Evolutionary conservation across 2,329 filamentous ascomycete genomes (phyloP).

Genomic region (Stagonosporopsis vannaccii): DNA sequence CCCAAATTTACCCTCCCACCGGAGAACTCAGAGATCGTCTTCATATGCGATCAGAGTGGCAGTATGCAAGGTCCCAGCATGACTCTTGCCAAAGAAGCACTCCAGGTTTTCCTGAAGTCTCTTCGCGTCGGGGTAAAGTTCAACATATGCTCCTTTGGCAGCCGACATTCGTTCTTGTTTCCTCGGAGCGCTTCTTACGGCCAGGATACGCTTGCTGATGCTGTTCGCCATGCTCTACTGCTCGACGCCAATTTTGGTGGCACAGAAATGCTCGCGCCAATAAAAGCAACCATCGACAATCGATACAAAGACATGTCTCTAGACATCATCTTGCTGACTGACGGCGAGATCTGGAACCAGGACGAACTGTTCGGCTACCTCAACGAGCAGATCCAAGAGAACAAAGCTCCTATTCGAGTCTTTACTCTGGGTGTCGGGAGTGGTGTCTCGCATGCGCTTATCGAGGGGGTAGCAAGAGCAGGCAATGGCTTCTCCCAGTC

Average conservation of each 20-base stretch:
- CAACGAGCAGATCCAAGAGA: slow-evolving; percentile 51
- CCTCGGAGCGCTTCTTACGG: slow-evolving; percentile 56
- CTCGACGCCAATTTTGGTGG: slow-evolving; percentile 61
- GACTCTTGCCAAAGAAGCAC: slow-evolving; percentile 60
- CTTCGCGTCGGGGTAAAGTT: slow-evolving; percentile 70
- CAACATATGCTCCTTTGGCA: slow-evolving; percentile 75
- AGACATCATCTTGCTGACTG: slow-evolving; percentile 64
- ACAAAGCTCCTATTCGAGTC: slow-evolving; percentile 58
- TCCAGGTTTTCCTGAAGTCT: slow-evolving; percentile 71
- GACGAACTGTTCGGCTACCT: slow-evolving; percentile 58
- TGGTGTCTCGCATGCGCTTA: slow-evolving; percentile 62
- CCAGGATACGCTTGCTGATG: slow-evolving; percentile 54
- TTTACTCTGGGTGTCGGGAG: slow-evolving; percentile 66
- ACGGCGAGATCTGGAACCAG: slow-evolving; percentile 63
- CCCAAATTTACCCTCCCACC: slow-evolving; percentile 71
- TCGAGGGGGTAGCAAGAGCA: slow-evolving; percentile 65
- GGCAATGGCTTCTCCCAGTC: slow-evolving; percentile 68
- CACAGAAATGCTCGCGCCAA: slow-evolving; percentile 60
- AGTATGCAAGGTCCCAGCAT: slow-evolving; percentile 67
- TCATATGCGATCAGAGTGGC: slow-evolving; percentile 75
- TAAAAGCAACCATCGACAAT: slow-evolving; percentile 57
- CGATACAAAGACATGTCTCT: slow-evolving; percentile 56
- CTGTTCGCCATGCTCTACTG: slow-evolving; percentile 52
- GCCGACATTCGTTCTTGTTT: slow-evolving; percentile 56
- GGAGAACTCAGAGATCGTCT: slow-evolving; percentile 69